Evolutionary conservation across 805 yeast genomes (phyloP), one percentile per base, ranked within the genome.

Genomic region (Dipodascopsis uninucleata): DNA sequence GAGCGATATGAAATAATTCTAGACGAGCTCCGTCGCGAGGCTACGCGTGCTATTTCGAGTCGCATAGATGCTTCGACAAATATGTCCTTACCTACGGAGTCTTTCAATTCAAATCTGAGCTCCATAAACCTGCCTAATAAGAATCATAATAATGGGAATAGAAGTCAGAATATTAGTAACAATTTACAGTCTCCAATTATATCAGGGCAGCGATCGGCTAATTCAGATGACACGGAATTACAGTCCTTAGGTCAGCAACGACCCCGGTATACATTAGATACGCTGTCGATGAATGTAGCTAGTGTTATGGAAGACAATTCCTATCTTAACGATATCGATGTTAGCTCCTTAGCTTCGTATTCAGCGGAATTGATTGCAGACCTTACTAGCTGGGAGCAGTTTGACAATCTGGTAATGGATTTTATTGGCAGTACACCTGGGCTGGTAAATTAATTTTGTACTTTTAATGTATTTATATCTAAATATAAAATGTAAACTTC

Each of bases 381-480:
- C 14, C 23, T 47, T 9, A 39, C 45, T n/a, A 39, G 48, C 22
- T 47, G 52, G 52, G 52, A 47, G 25, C 34, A 43, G 17, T 43
- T 47, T 25, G 52, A 47, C 36, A 47, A 26, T 23, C 24, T 47
- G 25, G 52, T 47, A 2, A 39, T 47, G 48, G 44, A 43, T 31
- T 42, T 43, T 22, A 33, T 43, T 29, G 52, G 52, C 3, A 43
- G 16, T 21, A 9, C 2, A n/a, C 38, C 38, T n/a, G n/a, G n/a
- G n/a, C n/a, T n/a, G n/a, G n/a, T n/a, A n/a, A n/a, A n/a, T n/a
- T n/a, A n/a, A n/a, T n/a, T n/a, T n/a, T n/a, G n/a, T n/a, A n/a
- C n/a, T n/a, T n/a, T n/a, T n/a, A n/a, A n/a, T n/a, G n/a, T n/a
- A n/a, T n/a, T n/a, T n/a, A n/a, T n/a, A n/a, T n/a, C n/a, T n/a